Evolutionary conservation across 345 rosid species (phyloP), one percentile per base, ranked within the genome.

Genomic region (Pistacia integerrima): DNA sequence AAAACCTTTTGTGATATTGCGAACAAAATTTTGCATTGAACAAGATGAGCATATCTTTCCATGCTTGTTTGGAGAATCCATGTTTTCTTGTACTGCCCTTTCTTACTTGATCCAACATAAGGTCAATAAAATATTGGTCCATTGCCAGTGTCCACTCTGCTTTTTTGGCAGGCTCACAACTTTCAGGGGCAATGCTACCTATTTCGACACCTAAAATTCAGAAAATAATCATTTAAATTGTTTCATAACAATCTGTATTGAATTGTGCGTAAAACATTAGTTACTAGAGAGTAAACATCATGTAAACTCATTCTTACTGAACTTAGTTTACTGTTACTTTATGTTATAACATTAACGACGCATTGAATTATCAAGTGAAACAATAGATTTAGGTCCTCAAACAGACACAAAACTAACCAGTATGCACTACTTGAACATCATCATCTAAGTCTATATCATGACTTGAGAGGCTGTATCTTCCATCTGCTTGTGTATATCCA

Each of bases 381-480:
- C 36, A 41, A 41, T 65, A 62, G 58, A 33, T n/a, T n/a, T 11
- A 18, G 44, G 14, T 49, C 46, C 55, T 55, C 10, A 16, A 67
- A 54, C 13, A 66, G 76, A 11, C 58, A 33, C 1, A 72, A 60
- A 79, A 76, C 86, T 59, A 52, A 87, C 88, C 87, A 25, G 64
- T 64, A 83, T 58, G 78, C 72, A 77, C 63, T 62, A 80, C 87
- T 77, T 79, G 88, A 59, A 78, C 76, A 51, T 87, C 90, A 76
- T 83, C 88, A 78, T 87, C 87, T 7, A 84, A 66, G 79, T 85
- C 89, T 48, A 85, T 25, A 79, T 88, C 91, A 82, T 85, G 88
- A 77, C 87, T 85, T 56, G 89, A 85, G 30, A 80, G 85, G 55
- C 91, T 88, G 77, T 84, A 85, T 73, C 91, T 84, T 75, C 91